Base-by-base conservation (phyloP, 768 basidiomycete species). In the Tubosaeta brunneosetosa region DNA sequence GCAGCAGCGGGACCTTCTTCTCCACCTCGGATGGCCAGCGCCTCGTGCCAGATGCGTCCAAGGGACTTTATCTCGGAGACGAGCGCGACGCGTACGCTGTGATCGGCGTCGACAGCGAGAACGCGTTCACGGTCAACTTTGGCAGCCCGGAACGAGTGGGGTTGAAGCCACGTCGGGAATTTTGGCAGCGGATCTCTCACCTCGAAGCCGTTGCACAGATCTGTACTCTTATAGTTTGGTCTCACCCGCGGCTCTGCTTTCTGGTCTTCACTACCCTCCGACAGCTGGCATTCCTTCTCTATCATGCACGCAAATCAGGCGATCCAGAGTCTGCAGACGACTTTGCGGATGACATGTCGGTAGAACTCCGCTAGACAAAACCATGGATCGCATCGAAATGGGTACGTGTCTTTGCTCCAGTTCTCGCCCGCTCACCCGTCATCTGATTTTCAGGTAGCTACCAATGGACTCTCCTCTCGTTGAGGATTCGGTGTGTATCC, bases 321-420 rank as follows among this genome's bases (percentile, higher is more conserved):
- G 63, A 62, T 11, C 59, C 58, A 29, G 73, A 71, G 31, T 36
- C 22, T 50, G 67, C 63, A 48, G 57, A 52, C 26, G 63, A 59
- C 16, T 50, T 54, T 19, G 41, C 64, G 22, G 65, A 63, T 6
- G 66, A 61, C 45, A 60, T 34, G 81, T 83, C 58, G 67, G 67
- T 12, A 69, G 82, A 51, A 84, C 81, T 14, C 79, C 78, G 61
- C 75, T 94, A 26, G 92, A 94, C 71, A 86, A 76, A 63, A 93
- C 92, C 1, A 91, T 94, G 68, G 91, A 93, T 64, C 79, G 83
- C 37, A 93, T 94, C 63, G 92, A 91, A 29, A 91, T 95, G 91
- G 91, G 90, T 66, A 52, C 49, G 76, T 65, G 6, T 38, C n/a
- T 8, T 12, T 33, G 1, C n/a, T 16, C 19, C 16, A 2, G 8